A percentile compares a stretch with the other conserved stretches of the same genome.
Conservation (phyloP, 768 basidiomycete species). For the Lactarius hengduanensis region DNA sequence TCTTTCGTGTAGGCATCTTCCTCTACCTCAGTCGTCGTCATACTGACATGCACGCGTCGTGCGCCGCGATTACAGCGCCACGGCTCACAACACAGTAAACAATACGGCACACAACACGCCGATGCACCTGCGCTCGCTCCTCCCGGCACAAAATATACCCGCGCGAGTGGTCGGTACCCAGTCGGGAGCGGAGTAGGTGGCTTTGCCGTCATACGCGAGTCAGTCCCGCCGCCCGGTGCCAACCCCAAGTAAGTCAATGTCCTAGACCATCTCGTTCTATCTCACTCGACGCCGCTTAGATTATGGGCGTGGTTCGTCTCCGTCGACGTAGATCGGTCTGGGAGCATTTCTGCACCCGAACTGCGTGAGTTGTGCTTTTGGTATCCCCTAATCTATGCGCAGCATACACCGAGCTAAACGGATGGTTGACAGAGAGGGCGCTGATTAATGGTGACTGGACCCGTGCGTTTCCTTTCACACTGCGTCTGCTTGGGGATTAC, state of each 20-base stretch:
- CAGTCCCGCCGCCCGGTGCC: conserved; percentile 59
- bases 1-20: not conserved
- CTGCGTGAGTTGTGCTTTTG: conserved; percentile 46
- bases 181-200: conserved; percentile 36
- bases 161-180: conserved; percentile 1
- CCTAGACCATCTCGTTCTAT: not conserved
- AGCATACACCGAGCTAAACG: conserved; percentile 19
- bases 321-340: conserved; percentile 72
- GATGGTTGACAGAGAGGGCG: conserved; percentile 42
- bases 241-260: conserved; percentile 64
- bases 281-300: conserved; percentile 41
- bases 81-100: not conserved
- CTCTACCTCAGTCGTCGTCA: not conserved
- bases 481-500: not conserved
- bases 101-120: not conserved
- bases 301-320: conserved; percentile 70
- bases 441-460: conserved; percentile 69
- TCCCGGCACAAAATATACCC: not conserved
- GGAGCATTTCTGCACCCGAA: conserved; percentile 61
- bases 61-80: not conserved
- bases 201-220: conserved; percentile 33
- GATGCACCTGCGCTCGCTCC: not conserved
- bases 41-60: not conserved
- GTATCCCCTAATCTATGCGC: not conserved
- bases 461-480: conserved; percentile 46